Evolutionary conservation across 306 rosid genomes (phyloP), one percentile per base, ranked within the genome.

Genomic region (Vigna trinervia): DNA sequence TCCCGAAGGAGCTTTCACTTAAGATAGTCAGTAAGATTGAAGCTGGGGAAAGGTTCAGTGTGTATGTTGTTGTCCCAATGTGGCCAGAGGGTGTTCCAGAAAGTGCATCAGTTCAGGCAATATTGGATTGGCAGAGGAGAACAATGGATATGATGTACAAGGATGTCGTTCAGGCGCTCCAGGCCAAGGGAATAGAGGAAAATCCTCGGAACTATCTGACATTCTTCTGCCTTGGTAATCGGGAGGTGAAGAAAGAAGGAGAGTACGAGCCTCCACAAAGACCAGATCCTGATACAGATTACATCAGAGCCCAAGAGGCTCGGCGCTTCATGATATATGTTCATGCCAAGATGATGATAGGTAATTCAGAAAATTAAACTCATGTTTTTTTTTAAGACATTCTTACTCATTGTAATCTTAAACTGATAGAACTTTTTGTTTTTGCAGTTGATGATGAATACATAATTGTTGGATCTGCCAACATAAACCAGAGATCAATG

Each of bases 311-410:
- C 3, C 93, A 89, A 53, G 53, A 80, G 71, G 73, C 81, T 15
- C 79, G 91, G n/a, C 89, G 93, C 52, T 89, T 87, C 90, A 89
- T 89, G 93, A 89, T 89, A 41, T 89, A 89, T 69, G 94, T 89
- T 14, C 91, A 87, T 79, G 83, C 94, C 83, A 87, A 87, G 85
- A 87, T 89, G 94, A 84, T 89, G 90, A 89, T 89, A 6, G 93
- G 93, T 89, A 46, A 68, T 12, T 68, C 3, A 41, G 8, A 39
- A 65, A 28, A 13, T 47, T 54, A 62, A 30, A 34, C 71, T 32
- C 3, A 2, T 71, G 34, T 23, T 26, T 26, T 2, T 26, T 62
- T 63, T 63, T 63, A 54, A 73, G 64, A 39, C 58, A 72, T 51
- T 62, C 58, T 54, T 52, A 15, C 64, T 78, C 72, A 17, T 53